Evolutionary conservation across 2,329 filamentous ascomycete genomes (phyloP), one percentile per base, ranked within the genome.

Genomic region (Leptographium procerum): DNA sequence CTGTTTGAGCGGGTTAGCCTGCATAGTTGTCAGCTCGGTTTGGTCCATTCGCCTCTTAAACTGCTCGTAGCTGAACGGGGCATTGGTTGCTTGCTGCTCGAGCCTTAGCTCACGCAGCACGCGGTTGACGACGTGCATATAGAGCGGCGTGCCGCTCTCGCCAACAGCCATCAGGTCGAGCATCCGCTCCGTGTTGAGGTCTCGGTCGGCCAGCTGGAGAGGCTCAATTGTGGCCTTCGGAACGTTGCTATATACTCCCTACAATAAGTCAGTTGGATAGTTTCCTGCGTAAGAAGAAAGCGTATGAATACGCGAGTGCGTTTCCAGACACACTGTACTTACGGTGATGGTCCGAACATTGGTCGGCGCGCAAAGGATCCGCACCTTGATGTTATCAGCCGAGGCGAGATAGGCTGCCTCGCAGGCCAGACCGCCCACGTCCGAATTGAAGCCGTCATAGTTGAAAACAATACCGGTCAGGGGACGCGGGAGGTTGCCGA

Each of bases 401-500:
- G 75, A 76, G 0, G 77, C 72, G 3, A 87, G 68, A 61, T 76
- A 82, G 0, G 83, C 81, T 0, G 79, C 83, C 65, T 88, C 84
- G 58, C 83, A 85, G 1, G 82, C 76, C 0, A 71, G 72, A 14
- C 77, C 77, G 1, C 73, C 69, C 0, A 66, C 64, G 50, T 79
- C 75, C 0, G 75, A 79, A 13, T 75, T 73, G 61, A 80, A 82
- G 0, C 75, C 76, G 62, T 85, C 82, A 59, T 84, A 87, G 61
- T 87, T 83, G 54, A 88, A 87, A 0, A 88, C 78, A 0, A 88
- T 69, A 0, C 80, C 83, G 0, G 82, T 80, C 0, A 87, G 69
- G 0, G 83, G 82, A 0, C 70, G 70, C 0, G 74, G 72, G 1
- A 85, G 70, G 0, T 68, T 65, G 8, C 77, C 79, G 0, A 77